Evolutionary conservation across 2,329 filamentous ascomycete genomes (phyloP).

Genomic region (Paramyrothecium roridum): DNA sequence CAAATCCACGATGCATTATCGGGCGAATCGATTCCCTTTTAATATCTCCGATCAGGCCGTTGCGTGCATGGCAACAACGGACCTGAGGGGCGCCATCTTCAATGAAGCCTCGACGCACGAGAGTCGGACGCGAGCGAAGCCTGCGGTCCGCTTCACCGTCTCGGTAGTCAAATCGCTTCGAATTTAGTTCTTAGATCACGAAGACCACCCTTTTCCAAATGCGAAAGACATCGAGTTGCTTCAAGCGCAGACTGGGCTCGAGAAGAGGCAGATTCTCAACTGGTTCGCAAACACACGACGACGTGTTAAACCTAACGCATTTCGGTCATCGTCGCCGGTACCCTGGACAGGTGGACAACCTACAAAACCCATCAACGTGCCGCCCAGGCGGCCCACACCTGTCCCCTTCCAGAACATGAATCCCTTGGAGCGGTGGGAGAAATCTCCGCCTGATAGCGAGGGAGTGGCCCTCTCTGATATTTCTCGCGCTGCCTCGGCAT

Average conservation of each 20-base stretch:
- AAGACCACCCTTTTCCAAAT: conserved; percentile 75
- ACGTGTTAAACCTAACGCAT: conserved; percentile 66
- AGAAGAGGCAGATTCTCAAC: conserved; percentile 74
- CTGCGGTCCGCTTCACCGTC: conserved; percentile 17
- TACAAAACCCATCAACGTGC: conserved; percentile 49
- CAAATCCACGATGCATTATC: too few relatives aligned
- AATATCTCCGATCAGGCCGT: too few relatives aligned
- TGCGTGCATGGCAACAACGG: too few relatives aligned
- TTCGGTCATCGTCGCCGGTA: conserved; percentile 46
- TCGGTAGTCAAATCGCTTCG: conserved; percentile 13
- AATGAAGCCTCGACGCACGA: too few relatives aligned
- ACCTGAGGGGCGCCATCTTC: too few relatives aligned
- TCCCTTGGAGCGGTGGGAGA: conserved; percentile 20
- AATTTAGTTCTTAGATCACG: conserved; percentile 11
- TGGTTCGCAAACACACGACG: conserved; percentile 84
- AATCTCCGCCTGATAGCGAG: conserved; percentile 22
- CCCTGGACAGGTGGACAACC: background rate
- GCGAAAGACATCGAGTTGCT: conserved; percentile 76
- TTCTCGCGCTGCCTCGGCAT: conserved; percentile 14
- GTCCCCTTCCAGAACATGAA: conserved; percentile 13
- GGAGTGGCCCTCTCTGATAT: conserved; percentile 18
- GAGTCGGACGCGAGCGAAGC: too few relatives aligned
- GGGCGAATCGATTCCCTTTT: too few relatives aligned
- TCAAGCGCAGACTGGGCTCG: conserved; percentile 67
- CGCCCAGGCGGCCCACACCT: conserved; percentile 31